Base-by-base conservation (phyloP, 495 filamentous ascomycete species). In the Parachaetomium inaequale region DNA sequence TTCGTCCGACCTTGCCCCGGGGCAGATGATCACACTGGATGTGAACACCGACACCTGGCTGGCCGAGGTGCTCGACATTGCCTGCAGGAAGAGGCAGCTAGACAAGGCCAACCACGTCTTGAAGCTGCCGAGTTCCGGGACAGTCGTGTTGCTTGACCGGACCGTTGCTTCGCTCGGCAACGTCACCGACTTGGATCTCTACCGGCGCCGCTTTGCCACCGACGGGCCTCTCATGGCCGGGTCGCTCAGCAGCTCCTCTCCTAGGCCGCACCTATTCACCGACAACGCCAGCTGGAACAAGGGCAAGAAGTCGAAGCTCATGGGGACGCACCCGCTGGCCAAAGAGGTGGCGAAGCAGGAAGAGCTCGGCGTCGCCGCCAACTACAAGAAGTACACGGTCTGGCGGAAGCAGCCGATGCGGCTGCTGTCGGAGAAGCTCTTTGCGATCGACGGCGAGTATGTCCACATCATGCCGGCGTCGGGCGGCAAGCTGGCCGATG, bases 351-450 rank as follows among this genome's bases (percentile, higher is more conserved):
- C 77, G 45, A 81, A 91, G 70, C 86, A 87, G 61, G 88, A 92
- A 59, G 82, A 91, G 61, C 82, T 91, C 14, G 78, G 78, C 14
- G 82, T 79, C 42, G 83, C 80, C 19, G 66, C 84, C 23, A 87
- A 84, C 66, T 90, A 91, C 68, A 88, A 89, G 67, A 93, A 92
- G 66, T 98, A 93, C 72, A 88, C 86, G 31, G 95, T 98, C 19
- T 90, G 88, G 76, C 87, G 95, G 65, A 96, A 96, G 71, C 92
- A 96, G 69, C 87, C 91, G 21, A 96, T 97, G 90, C 87, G 91
- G 29, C 91, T 98, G 72, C 87, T 94, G 38, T 86, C 90, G 4
- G 86, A 91, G 69, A 86, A 89, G 42, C 85, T 95, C 15, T 79
- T 98, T 28, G 88, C 89, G 7, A 91, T 98, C 63, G 94, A 98